phyloP scores from a whole-genome alignment of 768 basidiomycete genomes.

The Amanita muscaria region DNA sequence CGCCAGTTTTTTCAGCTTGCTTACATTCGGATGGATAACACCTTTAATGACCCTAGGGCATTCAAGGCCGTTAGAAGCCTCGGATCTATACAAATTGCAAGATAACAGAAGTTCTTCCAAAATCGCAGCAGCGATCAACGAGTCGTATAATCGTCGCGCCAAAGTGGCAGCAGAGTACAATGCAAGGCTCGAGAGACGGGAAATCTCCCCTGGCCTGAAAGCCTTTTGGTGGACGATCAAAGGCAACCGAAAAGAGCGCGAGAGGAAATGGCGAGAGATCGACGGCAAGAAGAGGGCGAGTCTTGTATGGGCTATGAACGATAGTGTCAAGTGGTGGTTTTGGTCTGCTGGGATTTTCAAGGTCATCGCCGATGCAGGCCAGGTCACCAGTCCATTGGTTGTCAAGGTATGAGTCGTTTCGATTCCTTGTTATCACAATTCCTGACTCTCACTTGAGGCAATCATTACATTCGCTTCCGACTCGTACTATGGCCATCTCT shows the following conservation, averaged over 20 bases:
- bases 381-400: conserved; percentile 66
- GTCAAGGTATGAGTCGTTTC: conserved; percentile 50
- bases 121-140: conserved; percentile 55
- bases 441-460: conserved; percentile 27
- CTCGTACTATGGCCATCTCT: conserved; percentile 44
- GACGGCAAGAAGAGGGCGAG: conserved; percentile 59
- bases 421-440: neutral
- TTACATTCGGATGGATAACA: conserved; percentile 74
- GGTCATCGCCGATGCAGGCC: conserved; percentile 60
- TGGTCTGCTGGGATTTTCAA: conserved; percentile 61
- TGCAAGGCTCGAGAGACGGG: conserved; percentile 51
- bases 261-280: conserved; percentile 55
- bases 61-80: conserved; percentile 67
- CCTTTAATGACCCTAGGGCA: conserved; percentile 68
- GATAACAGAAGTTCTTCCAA: conserved; percentile 47
- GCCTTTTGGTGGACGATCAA: conserved; percentile 52
- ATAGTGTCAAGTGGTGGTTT: conserved; percentile 70
- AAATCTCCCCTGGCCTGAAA: conserved; percentile 47
- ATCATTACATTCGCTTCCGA: conserved; percentile 63
- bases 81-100: conserved; percentile 76
- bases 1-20: conserved; percentile 46
- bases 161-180: conserved; percentile 64
- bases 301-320: conserved; percentile 62
- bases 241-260: conserved; percentile 42
- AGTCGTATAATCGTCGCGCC: conserved; percentile 53